Evolutionary conservation across 1,284 basidiomycete genomes (phyloP).

Genomic region (Ustilago bromivora): DNA sequence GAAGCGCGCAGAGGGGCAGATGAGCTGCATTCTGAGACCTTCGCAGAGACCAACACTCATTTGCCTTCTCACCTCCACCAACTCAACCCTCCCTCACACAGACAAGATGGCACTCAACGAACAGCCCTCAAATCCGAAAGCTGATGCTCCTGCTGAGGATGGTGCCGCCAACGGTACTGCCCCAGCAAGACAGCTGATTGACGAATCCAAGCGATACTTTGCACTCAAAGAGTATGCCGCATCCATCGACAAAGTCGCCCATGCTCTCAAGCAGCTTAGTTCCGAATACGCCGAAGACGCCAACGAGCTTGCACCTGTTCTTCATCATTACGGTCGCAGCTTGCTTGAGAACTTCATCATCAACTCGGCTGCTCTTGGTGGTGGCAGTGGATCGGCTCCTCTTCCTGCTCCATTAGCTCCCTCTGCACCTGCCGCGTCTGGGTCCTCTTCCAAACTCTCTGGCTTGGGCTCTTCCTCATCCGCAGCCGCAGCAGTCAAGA

Average conservation of each 20-base stretch:
- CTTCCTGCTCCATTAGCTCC: slow-evolving; percentile 29
- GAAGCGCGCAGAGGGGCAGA: background rate
- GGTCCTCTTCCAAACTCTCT: slow-evolving; percentile 23
- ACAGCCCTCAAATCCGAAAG: slow-evolving; percentile 33
- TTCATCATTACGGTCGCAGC: slow-evolving; percentile 65
- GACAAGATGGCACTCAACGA: slow-evolving; percentile 47
- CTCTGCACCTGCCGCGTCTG: slow-evolving; percentile 13
- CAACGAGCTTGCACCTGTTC: slow-evolving; percentile 59
- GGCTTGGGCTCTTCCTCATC: slow-evolving; percentile 22
- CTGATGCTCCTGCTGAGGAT: slow-evolving; percentile 5
- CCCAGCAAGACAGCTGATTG: slow-evolving; percentile 48
- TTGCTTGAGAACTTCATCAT: slow-evolving; percentile 64
- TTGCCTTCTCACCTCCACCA: background rate
- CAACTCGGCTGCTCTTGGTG: slow-evolving; percentile 64
- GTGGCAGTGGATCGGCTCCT: slow-evolving; percentile 50
- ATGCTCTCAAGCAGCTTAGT: slow-evolving; percentile 58
- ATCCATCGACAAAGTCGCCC: slow-evolving; percentile 55
- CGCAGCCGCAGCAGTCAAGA: slow-evolving; percentile 20
- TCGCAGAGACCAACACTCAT: slow-evolving; percentile 27
- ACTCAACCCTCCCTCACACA: slow-evolving; percentile 4
- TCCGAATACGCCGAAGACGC: slow-evolving; percentile 56
- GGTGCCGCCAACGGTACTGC: slow-evolving; percentile 1
- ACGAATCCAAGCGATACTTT: slow-evolving; percentile 60
- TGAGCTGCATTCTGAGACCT: slow-evolving; percentile 3
- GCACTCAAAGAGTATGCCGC: slow-evolving; percentile 60